Percentiles rank a stretch among this genome's conserved stretches.
phyloP scores from a whole-genome alignment of 129 eudicot species.

The Glebionis coronaria region DNA sequence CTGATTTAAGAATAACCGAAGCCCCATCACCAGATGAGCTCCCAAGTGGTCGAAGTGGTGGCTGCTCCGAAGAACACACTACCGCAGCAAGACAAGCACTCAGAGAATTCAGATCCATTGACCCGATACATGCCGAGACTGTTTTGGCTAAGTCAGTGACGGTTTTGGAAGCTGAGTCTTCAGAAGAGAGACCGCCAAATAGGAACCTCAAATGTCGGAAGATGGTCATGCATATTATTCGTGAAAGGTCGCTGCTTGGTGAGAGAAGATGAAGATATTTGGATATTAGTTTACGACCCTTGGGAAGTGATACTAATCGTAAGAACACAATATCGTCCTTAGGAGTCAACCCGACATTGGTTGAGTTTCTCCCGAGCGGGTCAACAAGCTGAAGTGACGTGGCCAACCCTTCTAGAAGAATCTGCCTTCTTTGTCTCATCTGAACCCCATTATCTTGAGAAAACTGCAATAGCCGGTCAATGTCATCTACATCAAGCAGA shows the following conservation, averaged over 20 bases:
- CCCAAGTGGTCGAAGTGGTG: conserved; percentile 91
- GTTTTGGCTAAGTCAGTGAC: conserved; percentile 45
- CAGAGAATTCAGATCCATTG: conserved; percentile 86
- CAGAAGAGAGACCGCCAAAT: conserved; percentile 78
- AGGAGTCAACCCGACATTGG: conserved; percentile 50
- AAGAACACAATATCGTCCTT: conserved; percentile 85
- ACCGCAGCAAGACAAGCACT: conserved; percentile 98
- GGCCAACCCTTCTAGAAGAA: conserved; percentile 78
- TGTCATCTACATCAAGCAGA: conserved; percentile 51
- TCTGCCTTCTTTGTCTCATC: conserved; percentile 66
- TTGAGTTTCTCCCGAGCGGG: conserved; percentile 75
- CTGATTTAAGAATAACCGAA: conserved; percentile 59
- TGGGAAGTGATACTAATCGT: conserved; percentile 69
- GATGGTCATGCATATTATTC: conserved; percentile 92
- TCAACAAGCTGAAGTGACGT: conserved; percentile 94
- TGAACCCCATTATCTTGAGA: conserved; percentile 42
- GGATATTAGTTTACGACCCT: conserved; percentile 78
- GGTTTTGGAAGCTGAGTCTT: conserved; percentile 45
- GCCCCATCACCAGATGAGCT: conserved; percentile 94
- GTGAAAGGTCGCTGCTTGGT: conserved; percentile 81
- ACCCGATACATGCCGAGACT: conserved; percentile 56
- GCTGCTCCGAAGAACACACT: conserved; percentile 95
- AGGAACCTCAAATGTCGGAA: conserved; percentile 85
- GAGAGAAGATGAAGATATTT: conserved; percentile 61
- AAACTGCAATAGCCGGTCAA: conserved; percentile 34